A percentile compares a stretch with the other conserved stretches of the same genome.
phyloP scores from a whole-genome alignment of 176 grass and related monocot species.

The Ensete ventricosum region DNA sequence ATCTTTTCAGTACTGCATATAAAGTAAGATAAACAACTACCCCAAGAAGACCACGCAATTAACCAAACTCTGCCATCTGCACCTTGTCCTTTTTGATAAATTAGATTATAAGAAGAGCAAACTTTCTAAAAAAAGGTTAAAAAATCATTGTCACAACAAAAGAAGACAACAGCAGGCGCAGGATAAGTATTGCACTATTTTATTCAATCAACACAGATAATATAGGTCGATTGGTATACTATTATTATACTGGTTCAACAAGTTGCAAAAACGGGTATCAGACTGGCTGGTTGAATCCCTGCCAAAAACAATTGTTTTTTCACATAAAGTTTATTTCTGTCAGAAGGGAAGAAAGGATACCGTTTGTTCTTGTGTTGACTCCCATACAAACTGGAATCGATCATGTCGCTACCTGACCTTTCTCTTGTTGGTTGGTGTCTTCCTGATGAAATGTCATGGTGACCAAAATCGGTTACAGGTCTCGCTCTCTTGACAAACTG shows the following conservation, averaged over 20 bases:
- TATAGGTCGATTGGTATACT: neutral
- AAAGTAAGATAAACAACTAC: neutral
- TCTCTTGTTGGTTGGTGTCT: slow-evolving; percentile 39
- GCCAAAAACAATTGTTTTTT: too few relatives aligned
- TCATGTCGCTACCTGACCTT: slow-evolving; percentile 39
- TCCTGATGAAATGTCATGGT: slow-evolving; percentile 19
- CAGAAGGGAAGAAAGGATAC: slow-evolving; percentile 19
- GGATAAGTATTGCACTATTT: too few relatives aligned
- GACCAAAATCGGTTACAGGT: slow-evolving; percentile 23
- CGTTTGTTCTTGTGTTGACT: slow-evolving; percentile 42
- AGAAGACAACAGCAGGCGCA: neutral
- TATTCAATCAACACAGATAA: neutral
- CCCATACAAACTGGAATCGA: slow-evolving; percentile 31
- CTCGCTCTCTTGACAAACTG: slow-evolving; percentile 56
- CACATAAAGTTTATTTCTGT: too few relatives aligned
- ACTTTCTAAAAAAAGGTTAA: neutral
- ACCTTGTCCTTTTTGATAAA: neutral
- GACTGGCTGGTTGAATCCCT: too few relatives aligned
- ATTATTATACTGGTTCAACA: neutral
- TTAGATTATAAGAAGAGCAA: neutral
- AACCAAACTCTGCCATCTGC: neutral
- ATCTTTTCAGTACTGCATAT: neutral
- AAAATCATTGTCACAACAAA: neutral
- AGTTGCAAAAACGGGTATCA: neutral
- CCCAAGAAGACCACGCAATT: neutral